Evolutionary conservation across 805 yeast genomes (phyloP).

Genomic region (Candida multigemmis): DNA sequence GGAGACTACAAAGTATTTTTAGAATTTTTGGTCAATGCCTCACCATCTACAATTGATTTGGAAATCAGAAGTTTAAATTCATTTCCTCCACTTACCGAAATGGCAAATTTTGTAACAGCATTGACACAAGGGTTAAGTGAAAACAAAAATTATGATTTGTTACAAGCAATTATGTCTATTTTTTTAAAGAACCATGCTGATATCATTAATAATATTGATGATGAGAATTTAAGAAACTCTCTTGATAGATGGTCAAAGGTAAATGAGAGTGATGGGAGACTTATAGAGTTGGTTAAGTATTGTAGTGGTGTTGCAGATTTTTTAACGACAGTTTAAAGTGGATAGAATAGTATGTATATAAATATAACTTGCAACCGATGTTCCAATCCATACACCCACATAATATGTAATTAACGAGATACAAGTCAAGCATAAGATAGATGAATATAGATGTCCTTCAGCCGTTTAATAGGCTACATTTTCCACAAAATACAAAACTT

Average conservation of each 20-base stretch:
- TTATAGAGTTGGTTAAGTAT: conserved; percentile 67
- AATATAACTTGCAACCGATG: no score
- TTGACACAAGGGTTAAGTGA: conserved; percentile 46
- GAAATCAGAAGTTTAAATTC: conserved; percentile 77
- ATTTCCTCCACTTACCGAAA: conserved; percentile 58
- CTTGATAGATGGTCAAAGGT: conserved; percentile 40
- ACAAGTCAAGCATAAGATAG: not conserved
- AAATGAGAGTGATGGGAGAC: conserved; percentile 31
- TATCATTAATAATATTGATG: conserved; percentile 38
- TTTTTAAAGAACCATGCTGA: conserved; percentile 79
- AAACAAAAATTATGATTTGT: conserved; percentile 63
- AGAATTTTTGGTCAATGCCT: conserved; percentile 41
- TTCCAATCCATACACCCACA: not conserved
- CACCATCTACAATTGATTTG: conserved; percentile 76
- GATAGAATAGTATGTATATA: no score
- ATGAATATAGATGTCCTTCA: conserved; percentile 32
- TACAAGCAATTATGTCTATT: conserved; percentile 73
- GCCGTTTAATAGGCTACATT: conserved; percentile 25
- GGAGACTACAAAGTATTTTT: conserved; percentile 44
- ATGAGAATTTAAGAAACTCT: conserved; percentile 32
- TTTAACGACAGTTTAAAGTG: conserved; percentile 37
- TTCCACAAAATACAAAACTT: conserved; percentile 11
- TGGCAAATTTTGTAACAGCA: conserved; percentile 59
- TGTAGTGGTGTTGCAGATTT: conserved; percentile 74
- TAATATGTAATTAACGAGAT: not conserved